A percentile compares a stretch with the other conserved stretches of the same genome.
Evolutionary conservation across 306 rosid genomes (phyloP).

Genomic region (Corylus heterophylla): DNA sequence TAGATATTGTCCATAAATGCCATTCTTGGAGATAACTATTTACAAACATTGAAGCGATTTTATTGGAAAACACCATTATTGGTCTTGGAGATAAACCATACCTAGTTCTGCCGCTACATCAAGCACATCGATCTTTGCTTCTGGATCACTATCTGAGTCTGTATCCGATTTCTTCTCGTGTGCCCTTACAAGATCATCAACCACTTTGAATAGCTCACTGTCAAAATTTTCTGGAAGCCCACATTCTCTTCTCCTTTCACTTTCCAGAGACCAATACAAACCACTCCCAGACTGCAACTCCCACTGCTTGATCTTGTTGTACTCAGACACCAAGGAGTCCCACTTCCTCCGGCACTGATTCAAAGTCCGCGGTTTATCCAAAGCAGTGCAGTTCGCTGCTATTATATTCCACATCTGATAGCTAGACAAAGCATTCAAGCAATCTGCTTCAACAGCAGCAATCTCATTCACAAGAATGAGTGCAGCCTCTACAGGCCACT

Average conservation of each 20-base stretch:
- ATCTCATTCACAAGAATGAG: constrained; percentile 71
- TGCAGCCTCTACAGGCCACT: constrained; percentile 53
- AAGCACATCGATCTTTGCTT: constrained; percentile 34
- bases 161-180: constrained; percentile 46
- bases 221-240: constrained; percentile 60
- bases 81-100: constrained; percentile 23
- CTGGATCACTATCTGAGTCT: constrained; percentile 56
- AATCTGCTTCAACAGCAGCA: constrained; percentile 80
- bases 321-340: constrained; percentile 44
- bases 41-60: background rate
- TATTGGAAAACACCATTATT: background rate
- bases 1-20: background rate
- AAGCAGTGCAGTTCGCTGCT: constrained; percentile 54
- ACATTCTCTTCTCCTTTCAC: constrained; percentile 29
- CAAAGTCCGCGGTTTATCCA: constrained; percentile 52
- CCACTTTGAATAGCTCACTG: constrained; percentile 48
- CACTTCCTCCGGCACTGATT: constrained; percentile 74
- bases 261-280: constrained; percentile 37
- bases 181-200: constrained; percentile 38
- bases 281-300: constrained; percentile 17
- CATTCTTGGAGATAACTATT: background rate
- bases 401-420: constrained; percentile 62
- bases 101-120: constrained; percentile 57
- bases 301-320: constrained; percentile 28
- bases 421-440: constrained; percentile 42